Evolutionary conservation across 2,329 filamentous ascomycete genomes (phyloP).

Genomic region (Aspergillus sergii): DNA sequence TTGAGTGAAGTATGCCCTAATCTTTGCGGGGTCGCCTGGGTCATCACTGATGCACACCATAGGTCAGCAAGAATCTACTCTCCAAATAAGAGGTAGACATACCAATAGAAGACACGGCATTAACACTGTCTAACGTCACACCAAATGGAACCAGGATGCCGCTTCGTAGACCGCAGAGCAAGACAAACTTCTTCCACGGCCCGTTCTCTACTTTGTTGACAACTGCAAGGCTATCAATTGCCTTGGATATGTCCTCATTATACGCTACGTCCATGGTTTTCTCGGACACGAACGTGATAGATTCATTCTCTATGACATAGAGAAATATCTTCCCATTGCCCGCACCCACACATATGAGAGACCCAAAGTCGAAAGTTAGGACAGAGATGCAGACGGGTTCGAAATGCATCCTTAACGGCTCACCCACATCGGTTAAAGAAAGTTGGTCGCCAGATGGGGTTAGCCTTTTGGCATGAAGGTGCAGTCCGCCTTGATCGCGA

Average conservation of each 20-base stretch:
- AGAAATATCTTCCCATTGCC: conserved; percentile 39
- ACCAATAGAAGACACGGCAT: conserved; percentile 30
- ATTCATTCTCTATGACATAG: conserved; percentile 29
- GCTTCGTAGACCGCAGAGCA: conserved; percentile 51
- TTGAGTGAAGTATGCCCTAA: conserved; percentile 42
- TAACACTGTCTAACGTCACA: conserved; percentile 26
- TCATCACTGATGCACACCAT: conserved; percentile 30
- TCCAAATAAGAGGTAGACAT: conserved; percentile 4
- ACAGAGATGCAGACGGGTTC: conserved; percentile 42
- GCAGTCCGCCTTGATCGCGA: conserved; percentile 27
- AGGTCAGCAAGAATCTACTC: conserved; percentile 16
- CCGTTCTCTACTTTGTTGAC: conserved; percentile 24
- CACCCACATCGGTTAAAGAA: conserved; percentile 25
- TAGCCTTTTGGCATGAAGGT: conserved; percentile 32
- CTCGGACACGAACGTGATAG: conserved; percentile 26
- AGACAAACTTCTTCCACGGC: conserved; percentile 19
- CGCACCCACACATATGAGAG: conserved; percentile 45
- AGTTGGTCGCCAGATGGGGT: conserved; percentile 17
- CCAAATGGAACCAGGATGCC: conserved; percentile 45
- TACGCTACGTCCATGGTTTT: conserved; percentile 25
- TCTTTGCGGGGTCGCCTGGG: conserved; percentile 31
- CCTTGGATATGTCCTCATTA: conserved; percentile 34
- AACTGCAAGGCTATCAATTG: conserved; percentile 38
- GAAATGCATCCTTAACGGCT: conserved; percentile 28
- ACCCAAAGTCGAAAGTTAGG: conserved; percentile 27